Evolutionary conservation across 768 basidiomycete genomes (phyloP), one percentile per base, ranked within the genome.

Genomic region (Tulasnella sp.): DNA sequence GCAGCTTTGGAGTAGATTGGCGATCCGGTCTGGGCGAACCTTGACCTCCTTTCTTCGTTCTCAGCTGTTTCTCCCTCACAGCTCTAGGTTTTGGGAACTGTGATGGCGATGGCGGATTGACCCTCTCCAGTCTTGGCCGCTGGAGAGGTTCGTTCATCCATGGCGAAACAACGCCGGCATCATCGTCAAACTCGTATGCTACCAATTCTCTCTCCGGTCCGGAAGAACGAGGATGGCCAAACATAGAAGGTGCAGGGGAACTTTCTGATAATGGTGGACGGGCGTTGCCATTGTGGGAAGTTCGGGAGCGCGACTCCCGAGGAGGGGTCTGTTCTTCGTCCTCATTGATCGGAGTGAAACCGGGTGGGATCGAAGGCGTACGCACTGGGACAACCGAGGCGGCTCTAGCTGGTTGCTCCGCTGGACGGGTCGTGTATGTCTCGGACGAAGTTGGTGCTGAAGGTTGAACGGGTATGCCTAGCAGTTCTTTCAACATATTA

Each of bases 131-230:
- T 32, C 29, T 52, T 6, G 50, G 27, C 19, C 34, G 55, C 25
- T 57, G 43, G 29, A 57, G 48, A 5, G 43, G 42, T 23, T 43
- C 42, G 37, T 52, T 52, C 50, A 52, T 52, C 55, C 55, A 57
- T 19, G 55, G 55, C 8, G 55, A 57, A 17, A 46, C 55, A 3
- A 57, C 39, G 4, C 42, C 46, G 3, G 29, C 41, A 34, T n/a
- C 37, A n/a, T 23, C 55, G 15, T 57, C 42, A 32, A 57, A 57
- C 17, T 54, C 42, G 31, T 57, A 57, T 9, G 43, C 54, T 23
- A 56, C 54, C 19, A 56, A 19, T 23, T 52, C 50, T 23, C 50
- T 21, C 12, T 19, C 50, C n/a, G 19, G 25, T 17, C 31, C 34
- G 29, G 25, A 36, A 8, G 17, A 23, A 15, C 27, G 31, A 17